Base-by-base conservation (phyloP, 2,329 filamentous ascomycete species). In the Juglanconis juglandina region DNA sequence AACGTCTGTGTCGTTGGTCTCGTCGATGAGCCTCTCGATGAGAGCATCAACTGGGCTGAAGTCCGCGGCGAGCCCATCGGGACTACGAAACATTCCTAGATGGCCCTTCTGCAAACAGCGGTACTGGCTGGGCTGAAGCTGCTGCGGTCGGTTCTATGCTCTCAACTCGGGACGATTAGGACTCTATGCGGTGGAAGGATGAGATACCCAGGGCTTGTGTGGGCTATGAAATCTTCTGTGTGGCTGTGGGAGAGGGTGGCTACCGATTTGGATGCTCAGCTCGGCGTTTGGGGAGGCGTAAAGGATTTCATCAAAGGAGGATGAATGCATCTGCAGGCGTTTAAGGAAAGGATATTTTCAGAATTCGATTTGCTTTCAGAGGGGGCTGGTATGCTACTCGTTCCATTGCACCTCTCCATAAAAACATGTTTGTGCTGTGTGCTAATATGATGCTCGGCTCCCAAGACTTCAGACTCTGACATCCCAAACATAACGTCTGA, bases 1-100 rank as follows among this genome's bases (percentile, higher is more conserved):
- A 97, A 96, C 70, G 94, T 99, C 52, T 93, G 92, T 64, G 82
- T 96, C 14, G 90, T 95, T 60, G 95, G 95, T 2, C 79, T 96
- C 60, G 88, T 99, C 37, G 92, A 99, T 73, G 93, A 96, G 75
- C 84, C 90, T 67, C 79, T 98, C 61, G 95, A 99, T 76, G 84
- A 82, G 44, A 92, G 89, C 68, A 98, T 99, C 71, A 88, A 97
- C 77, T 99, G 95, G 95, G 82, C 83, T 24, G 88, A 96, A 74
- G 95, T 99, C 44, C 89, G 90, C 72, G 94, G 94, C 4, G 86
- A 88, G 61, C 86, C 89, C 35, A 89, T 98, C 68, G 91, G 91
- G 60, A 87, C 87, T 56, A 93, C 92, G 69, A 97, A 95, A 75
- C 92, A 97, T 71, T 68, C 75, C 65, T 86, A 74, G 8, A 6